Base-by-base conservation (phyloP, 768 basidiomycete genomes). In the Suillus paluster region DNA sequence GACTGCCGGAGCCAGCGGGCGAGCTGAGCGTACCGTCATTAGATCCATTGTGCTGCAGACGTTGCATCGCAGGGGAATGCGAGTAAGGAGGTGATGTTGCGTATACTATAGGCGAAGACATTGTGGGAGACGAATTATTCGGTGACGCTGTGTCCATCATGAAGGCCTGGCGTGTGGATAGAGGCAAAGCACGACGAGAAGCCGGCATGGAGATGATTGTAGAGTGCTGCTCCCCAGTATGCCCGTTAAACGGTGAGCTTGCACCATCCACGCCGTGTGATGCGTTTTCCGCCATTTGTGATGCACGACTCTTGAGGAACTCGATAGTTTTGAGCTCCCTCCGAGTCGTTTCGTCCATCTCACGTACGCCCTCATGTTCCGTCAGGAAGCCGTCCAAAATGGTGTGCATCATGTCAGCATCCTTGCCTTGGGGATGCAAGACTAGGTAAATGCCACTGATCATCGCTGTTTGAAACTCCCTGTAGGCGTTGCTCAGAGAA, bases 401-500 rank as follows among this genome's bases (percentile, higher is more conserved):
- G 44, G 83, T 79, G 68, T 91, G 90, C 92, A 95, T 94, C 46
- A 79, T 81, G 5, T 78, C 81, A 5, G 88, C 86, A 67, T 91
- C 82, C 64, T 82, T 79, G 4, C 92, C 92, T 41, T 79, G 86
- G 2, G 91, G 93, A 64, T 95, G 86, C 33, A 95, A 78, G 56
- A 92, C 86, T 56, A 94, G 84, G 71, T 93, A 93, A 57, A 95
- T 93, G 12, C 94, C 91, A 64, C 90, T 89, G 58, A 95, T 90
- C 92, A 95, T 92, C 11, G 91, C 90, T 10, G 91, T 89, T 72
- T 94, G 92, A 75, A 95, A 95, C 68, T 94, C 92, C 60, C 92
- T 81, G 70, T 94, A 94, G 8, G 90, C 90, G 64, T 91, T 92
- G 68, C 91, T 87, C 33, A 92, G 81, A 53, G 90, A 88, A 67